phyloP scores from a whole-genome alignment of 352 stramenopile species.

The Pythium dissimile region DNA sequence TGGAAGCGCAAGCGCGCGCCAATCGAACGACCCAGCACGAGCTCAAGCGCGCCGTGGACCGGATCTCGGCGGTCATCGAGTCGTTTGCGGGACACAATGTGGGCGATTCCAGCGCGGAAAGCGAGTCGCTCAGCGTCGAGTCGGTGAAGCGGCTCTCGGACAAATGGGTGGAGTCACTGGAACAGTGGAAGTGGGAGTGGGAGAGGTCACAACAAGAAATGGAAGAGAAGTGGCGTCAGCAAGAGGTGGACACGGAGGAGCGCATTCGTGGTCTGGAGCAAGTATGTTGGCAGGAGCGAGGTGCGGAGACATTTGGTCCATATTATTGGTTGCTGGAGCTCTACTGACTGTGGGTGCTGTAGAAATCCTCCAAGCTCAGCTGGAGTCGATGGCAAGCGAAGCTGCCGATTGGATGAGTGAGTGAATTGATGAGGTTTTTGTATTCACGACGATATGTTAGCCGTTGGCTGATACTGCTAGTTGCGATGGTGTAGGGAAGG shows the following conservation, averaged over 20 bases:
- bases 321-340: background rate
- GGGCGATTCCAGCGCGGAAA: background rate
- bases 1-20: constrained; percentile 16
- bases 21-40: constrained; percentile 11
- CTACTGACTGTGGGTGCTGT: background rate
- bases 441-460: too few species aligned
- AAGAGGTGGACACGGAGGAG: background rate
- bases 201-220: constrained; percentile 18
- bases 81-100: background rate
- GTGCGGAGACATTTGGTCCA: background rate
- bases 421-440: too few species aligned
- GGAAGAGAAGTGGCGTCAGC: constrained; percentile 1
- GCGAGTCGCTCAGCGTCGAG: background rate
- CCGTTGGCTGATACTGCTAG: background rate
- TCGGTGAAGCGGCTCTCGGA: background rate
- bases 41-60: background rate
- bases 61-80: constrained; percentile 4
- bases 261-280: background rate
- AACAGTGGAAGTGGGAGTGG: constrained; percentile 29
- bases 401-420: too few species aligned
- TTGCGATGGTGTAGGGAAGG: background rate
- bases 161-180: constrained; percentile 30
- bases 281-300: background rate
- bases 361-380: too few species aligned
- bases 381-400: too few species aligned